Conservation (phyloP, 2,329 filamentous ascomycete species). For the Alternaria triticina region DNA sequence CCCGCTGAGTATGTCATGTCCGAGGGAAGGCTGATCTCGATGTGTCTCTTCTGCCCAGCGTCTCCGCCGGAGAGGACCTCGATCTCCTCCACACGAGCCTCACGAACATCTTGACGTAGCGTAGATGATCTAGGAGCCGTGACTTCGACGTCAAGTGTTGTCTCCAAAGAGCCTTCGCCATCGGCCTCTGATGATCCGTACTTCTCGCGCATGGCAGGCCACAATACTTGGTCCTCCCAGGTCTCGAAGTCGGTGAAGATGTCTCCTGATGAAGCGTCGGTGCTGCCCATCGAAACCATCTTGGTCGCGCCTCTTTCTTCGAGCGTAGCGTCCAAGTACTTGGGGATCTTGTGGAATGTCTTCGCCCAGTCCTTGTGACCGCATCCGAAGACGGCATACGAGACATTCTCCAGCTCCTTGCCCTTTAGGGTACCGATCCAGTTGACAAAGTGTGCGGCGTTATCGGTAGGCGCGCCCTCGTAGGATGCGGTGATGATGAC, state of each 20-base stretch:
- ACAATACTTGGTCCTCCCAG: constrained; percentile 49
- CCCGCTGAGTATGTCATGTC: constrained; percentile 70
- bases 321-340: constrained; percentile 41
- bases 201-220: constrained; percentile 44
- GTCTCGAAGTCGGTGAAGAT: constrained; percentile 52
- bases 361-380: constrained; percentile 52
- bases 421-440: constrained; percentile 46
- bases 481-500: constrained; percentile 52
- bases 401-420: constrained; percentile 40
- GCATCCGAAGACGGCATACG: constrained; percentile 52
- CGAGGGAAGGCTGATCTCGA: constrained; percentile 53
- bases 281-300: constrained; percentile 41
- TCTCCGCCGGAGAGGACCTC: constrained; percentile 37
- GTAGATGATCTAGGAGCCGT: constrained; percentile 44
- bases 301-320: constrained; percentile 39
- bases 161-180: constrained; percentile 32
- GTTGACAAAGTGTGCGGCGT: constrained; percentile 51
- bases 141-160: constrained; percentile 40
- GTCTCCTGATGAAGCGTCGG: constrained; percentile 48
- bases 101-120: constrained; percentile 46
- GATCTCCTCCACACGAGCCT: constrained; percentile 44
- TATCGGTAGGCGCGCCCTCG: constrained; percentile 53
- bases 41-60: constrained; percentile 45
- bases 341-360: constrained; percentile 53
- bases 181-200: constrained; percentile 36